These are phyloP conservation scores for Kwoniella europaea DNA, from an alignment of 768 basidiomycete species.

Conservation along the genomic window DNA sequence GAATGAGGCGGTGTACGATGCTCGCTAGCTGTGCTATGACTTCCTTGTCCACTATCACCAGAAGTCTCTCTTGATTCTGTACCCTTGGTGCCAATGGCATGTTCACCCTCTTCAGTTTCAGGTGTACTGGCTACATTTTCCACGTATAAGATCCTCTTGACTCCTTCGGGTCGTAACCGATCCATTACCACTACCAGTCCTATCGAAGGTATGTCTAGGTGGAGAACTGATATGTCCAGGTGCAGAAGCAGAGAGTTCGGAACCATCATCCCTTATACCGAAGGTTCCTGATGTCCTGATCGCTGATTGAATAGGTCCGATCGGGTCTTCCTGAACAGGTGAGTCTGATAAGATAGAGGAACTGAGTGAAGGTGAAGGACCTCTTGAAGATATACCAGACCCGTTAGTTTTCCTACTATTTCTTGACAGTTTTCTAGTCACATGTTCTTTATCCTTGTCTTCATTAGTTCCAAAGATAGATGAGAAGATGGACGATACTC, in stretches of 20 bases:
- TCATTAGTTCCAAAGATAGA: conserved; percentile 11
- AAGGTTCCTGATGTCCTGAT: conserved; percentile 44
- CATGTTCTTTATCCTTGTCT: conserved; percentile 2
- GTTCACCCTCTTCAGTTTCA: background rate
- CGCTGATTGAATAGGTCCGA: conserved; percentile 16
- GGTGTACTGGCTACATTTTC: conserved; percentile 23
- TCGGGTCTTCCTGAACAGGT: conserved; percentile 1
- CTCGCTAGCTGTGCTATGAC: background rate
- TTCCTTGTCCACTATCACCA: background rate
- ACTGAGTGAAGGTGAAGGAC: conserved; percentile 10
- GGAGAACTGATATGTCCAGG: background rate
- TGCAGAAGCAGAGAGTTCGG: conserved; percentile 11
- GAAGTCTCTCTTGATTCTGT: background rate
- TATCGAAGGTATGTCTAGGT: conserved; percentile 3
- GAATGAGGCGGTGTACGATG: background rate
- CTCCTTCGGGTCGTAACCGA: conserved; percentile 13
- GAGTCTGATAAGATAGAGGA: background rate
- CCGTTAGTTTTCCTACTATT: conserved; percentile 6
- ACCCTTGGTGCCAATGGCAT: background rate
- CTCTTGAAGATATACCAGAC: conserved; percentile 2
- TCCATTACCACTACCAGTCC: conserved; percentile 18
- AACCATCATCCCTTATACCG: conserved; percentile 46
- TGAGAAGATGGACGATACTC: conserved; percentile 23
- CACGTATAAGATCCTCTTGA: conserved; percentile 26
- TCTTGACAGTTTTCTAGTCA: conserved; percentile 19